These are phyloP conservation scores for Lodderomyces orthopsilosis DNA, from an alignment of 1,139 yeast species.

Conservation along the genomic window DNA sequence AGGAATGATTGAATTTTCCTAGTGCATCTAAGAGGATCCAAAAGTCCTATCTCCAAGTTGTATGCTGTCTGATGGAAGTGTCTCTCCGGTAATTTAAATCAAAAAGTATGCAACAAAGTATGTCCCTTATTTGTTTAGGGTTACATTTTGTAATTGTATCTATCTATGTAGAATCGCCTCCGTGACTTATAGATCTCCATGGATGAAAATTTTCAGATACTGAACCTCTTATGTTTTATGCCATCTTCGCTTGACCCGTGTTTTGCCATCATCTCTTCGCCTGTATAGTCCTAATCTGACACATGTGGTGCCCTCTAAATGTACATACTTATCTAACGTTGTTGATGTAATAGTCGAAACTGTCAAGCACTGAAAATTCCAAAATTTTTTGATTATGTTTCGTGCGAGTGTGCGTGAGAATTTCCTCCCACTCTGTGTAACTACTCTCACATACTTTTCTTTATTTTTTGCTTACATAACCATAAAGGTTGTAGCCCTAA, in stretches of 20 bases:
- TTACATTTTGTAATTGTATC: no score
- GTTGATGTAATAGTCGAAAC: slow-evolving; percentile 4
- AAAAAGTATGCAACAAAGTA: no score
- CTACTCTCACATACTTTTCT: not conserved
- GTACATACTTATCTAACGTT: slow-evolving; percentile 8
- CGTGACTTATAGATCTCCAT: no score
- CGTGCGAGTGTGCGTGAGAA: slow-evolving; percentile 2
- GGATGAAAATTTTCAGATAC: no score
- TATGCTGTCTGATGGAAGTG: no score
- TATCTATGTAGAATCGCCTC: no score
- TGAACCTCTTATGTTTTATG: no score
- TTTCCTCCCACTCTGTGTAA: not conserved
- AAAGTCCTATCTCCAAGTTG: no score
- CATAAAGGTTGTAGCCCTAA: not conserved
- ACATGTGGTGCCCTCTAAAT: not conserved
- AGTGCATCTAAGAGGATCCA: no score
- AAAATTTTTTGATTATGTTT: slow-evolving; percentile 1
- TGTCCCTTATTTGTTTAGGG: no score
- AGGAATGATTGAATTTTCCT: not conserved
- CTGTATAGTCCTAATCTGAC: not conserved
- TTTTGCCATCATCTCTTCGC: not conserved
- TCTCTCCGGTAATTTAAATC: no score
- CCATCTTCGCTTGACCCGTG: no score
- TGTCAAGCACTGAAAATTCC: slow-evolving; percentile 1
- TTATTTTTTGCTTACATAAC: not conserved